A percentile compares a stretch with the other conserved stretches of the same genome.
Evolutionary conservation across 192 early-diverging fungal genomes (phyloP).

Genomic region (Radiomyces spectabilis): DNA sequence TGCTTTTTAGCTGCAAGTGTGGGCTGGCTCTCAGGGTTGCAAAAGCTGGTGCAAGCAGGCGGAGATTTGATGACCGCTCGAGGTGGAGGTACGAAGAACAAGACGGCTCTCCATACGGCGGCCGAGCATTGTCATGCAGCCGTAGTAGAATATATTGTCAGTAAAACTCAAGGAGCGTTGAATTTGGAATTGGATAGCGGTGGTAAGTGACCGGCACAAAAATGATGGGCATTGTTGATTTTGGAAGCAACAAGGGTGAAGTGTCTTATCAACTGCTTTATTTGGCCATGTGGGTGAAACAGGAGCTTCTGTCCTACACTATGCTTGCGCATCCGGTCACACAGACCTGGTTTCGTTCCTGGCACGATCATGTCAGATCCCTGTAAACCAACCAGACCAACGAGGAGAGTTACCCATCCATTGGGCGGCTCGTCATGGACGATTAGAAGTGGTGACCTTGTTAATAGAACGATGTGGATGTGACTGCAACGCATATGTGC

Average conservation of each 20-base stretch:
- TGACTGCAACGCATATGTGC: slow-evolving; percentile 18
- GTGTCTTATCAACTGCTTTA: too few species aligned
- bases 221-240: too few species aligned
- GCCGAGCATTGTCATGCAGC: slow-evolving; percentile 13
- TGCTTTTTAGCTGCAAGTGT: slow-evolving; percentile 26
- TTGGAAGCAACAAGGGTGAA: too few species aligned
- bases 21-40: slow-evolving; percentile 22
- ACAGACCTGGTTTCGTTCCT: slow-evolving; percentile 13
- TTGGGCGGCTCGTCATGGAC: slow-evolving; percentile 22
- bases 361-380: slow-evolving; percentile 9
- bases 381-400: slow-evolving; percentile 10
- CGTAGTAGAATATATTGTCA: slow-evolving; percentile 15
- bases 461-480: slow-evolving; percentile 17
- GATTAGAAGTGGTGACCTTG: slow-evolving; percentile 13
- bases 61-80: slow-evolving; percentile 16
- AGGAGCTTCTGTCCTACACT: slow-evolving; percentile 29
- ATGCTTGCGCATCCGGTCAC: slow-evolving; percentile 23
- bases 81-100: slow-evolving; percentile 19
- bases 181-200: slow-evolving; percentile 11
- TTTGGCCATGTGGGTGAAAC: too few species aligned
- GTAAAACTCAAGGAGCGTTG: slow-evolving; percentile 8
- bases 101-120: slow-evolving; percentile 18
- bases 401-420: slow-evolving; percentile 24
- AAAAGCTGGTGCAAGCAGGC: slow-evolving; percentile 21
- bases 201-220: too few species aligned